phyloP scores from a whole-genome alignment of 495 filamentous ascomycete species.

The Terfezia claveryi region DNA sequence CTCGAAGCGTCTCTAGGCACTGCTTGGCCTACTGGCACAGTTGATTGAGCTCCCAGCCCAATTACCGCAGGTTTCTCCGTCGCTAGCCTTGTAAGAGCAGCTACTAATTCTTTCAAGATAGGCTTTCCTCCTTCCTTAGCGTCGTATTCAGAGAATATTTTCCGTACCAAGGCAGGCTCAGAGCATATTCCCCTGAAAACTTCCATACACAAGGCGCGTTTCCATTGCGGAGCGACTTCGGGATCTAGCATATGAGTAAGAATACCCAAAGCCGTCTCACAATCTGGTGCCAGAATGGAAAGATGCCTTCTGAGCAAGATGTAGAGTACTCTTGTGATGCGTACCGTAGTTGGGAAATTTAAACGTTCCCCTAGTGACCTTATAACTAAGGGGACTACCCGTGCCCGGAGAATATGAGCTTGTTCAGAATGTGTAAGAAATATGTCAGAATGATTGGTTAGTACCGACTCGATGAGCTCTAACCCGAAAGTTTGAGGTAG shows the following conservation, averaged over 20 bases:
- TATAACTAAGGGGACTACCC: conserved; percentile 64
- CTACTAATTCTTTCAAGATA: conserved; percentile 60
- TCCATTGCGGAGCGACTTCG: conserved; percentile 58
- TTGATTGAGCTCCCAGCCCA: conserved; percentile 68
- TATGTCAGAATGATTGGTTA: conserved; percentile 62
- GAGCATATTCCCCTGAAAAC: conserved; percentile 64
- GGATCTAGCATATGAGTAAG: conserved; percentile 75
- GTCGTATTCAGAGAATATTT: conserved; percentile 65
- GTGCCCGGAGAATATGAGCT: conserved; percentile 49
- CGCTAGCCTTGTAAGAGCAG: conserved; percentile 64
- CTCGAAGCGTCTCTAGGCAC: conserved; percentile 27
- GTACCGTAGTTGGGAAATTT: conserved; percentile 62
- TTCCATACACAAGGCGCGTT: conserved; percentile 74
- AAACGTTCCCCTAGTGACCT: conserved; percentile 54
- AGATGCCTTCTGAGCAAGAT: conserved; percentile 58
- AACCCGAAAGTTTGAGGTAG: conserved; percentile 64
- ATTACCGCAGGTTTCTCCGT: conserved; percentile 76
- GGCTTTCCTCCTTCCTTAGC: conserved; percentile 45
- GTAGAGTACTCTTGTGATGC: conserved; percentile 60
- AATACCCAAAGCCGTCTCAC: conserved; percentile 64
- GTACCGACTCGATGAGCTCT: conserved; percentile 73
- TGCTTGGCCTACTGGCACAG: conserved; percentile 35
- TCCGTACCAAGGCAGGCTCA: conserved; percentile 51
- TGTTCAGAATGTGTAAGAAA: conserved; percentile 64
- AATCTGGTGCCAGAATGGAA: conserved; percentile 49